Base-by-base conservation (phyloP, 495 filamentous ascomycete genomes). In the Ascodesmis nigricans region DNA sequence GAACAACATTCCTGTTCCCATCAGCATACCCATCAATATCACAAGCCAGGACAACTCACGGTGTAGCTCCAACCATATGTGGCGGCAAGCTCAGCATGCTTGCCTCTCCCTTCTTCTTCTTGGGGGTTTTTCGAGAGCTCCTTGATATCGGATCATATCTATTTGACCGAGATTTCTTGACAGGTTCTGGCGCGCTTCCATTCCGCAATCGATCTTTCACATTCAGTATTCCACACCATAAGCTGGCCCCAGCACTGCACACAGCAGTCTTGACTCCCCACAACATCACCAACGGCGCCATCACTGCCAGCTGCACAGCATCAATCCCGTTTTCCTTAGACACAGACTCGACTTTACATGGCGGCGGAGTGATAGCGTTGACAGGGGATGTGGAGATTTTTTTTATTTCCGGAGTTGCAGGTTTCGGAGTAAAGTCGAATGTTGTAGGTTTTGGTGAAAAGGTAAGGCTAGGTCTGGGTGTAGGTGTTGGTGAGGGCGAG, bases 71-170 rank as follows among this genome's bases (percentile, higher is more conserved):
- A 35, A 46, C 48, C 37, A 51, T 46, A 40, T 51, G 43, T 3
- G 48, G 48, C 9, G 48, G 48, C 39, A 51, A 41, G 29, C 39
- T 38, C 10, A 52, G 43, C 48, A 52, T 51, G 24, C 48, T 52
- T 26, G 46, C 45, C 15, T 42, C 35, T 11, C 9, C 27, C 7
- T 27, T 31, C 15, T 8, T n/a, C 13, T 49, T 47, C n/a, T 30
- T 37, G 13, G 32, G 32, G 15, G 32, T 35, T 21, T 15, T 45
- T 7, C 42, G 23, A 25, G 26, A 26, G 14, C 15, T 35, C 21
- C 39, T 43, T n/a, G 31, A 27, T 20, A 48, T 46, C 4, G 43
- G 45, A 31, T 39, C 21, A 19, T 35, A 27, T 14, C 35, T 25
- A 6, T 36, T n/a, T n/a, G 31, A 18, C 5, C 28, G 15, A 4